These are phyloP conservation scores for Phialophora chinensis DNA, from an alignment of 2,329 filamentous ascomycete genomes.

Conservation along the genomic window DNA sequence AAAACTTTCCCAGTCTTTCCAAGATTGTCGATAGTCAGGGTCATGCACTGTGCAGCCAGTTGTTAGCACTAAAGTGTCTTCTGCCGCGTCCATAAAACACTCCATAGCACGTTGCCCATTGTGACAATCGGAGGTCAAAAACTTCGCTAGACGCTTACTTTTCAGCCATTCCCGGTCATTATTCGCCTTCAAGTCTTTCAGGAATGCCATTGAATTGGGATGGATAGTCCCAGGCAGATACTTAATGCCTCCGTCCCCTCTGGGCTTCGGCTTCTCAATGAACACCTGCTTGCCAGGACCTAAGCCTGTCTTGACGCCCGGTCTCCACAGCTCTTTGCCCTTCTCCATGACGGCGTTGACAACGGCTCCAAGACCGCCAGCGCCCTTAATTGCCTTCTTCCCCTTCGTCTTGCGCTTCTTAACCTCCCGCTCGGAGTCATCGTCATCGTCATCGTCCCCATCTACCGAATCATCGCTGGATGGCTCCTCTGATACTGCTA, in stretches of 20 bases:
- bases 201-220: conserved; percentile 67
- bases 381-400: conserved; percentile 31
- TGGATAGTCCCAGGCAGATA: conserved; percentile 65
- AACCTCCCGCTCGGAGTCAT: conserved; percentile 43
- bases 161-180: conserved; percentile 70
- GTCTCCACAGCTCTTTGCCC: conserved; percentile 61
- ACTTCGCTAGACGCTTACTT: conserved; percentile 36
- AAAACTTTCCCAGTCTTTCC: conserved; percentile 82
- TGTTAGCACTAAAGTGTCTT: neutral
- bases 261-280: conserved; percentile 68
- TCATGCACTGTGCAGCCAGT: conserved; percentile 68
- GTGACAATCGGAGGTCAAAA: conserved; percentile 45
- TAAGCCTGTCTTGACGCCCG: conserved; percentile 61
- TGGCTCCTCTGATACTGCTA: conserved; percentile 38
- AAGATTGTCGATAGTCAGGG: conserved; percentile 75
- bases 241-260: conserved; percentile 63
- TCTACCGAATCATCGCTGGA: conserved; percentile 30
- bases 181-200: conserved; percentile 63
- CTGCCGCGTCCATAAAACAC: neutral
- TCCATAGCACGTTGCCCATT: neutral
- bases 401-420: conserved; percentile 28
- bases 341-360: conserved; percentile 41
- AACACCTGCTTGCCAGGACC: conserved; percentile 66
- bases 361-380: conserved; percentile 38
- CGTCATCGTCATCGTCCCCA: conserved; percentile 36